Base-by-base conservation (phyloP, 345 rosid species). In the Citrus trifoliata region DNA sequence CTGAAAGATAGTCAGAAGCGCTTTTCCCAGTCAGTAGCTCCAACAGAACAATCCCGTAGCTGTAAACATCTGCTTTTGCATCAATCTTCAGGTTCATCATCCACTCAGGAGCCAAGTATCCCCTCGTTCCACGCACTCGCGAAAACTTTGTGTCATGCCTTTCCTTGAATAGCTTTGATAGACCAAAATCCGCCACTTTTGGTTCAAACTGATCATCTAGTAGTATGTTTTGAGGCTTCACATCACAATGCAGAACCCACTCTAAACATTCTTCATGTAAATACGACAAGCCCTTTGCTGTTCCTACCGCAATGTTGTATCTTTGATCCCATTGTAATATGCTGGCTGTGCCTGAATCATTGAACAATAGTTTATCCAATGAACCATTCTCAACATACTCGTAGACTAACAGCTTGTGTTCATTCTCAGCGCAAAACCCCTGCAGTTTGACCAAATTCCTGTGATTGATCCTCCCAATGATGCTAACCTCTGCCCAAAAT, bases 61-160 rank as follows among this genome's bases (percentile, higher is more conserved):
- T 85, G 32, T 85, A 85, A 1, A 85, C 85, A 68, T 85, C 85
- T 53, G 74, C 87, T 62, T 85, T 82, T 16, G 80, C 78, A 25
- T 83, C 77, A 21, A 82, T 80, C 21, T 35, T 64, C 63, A 40
- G 61, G 80, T 72, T 81, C 80, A 77, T 69, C 76, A 63, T 70
- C 84, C 78, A 77, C 30, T 81, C 71, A 24, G 84, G 84, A 46
- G 84, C 81, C 73, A 81, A 19, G 64, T 81, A 81, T 10, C 78
- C 84, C 58, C 76, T 63, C 4, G 84, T 81, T 13, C 81, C 78
- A 1, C 75, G 32, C 6, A 81, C 73, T 33, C 30, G 61, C 10
- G 80, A 75, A 27, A 74, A 70, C 37, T 63, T 62, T 42, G 53
- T 30, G n/a, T 60, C 66, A 21, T 72, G 24, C 3, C 27, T 63